Percentiles rank a stretch among this genome's conserved stretches.
Evolutionary conservation across 352 stramenopile species (phyloP).

Genomic region (Phytophthora gonapodyides): DNA sequence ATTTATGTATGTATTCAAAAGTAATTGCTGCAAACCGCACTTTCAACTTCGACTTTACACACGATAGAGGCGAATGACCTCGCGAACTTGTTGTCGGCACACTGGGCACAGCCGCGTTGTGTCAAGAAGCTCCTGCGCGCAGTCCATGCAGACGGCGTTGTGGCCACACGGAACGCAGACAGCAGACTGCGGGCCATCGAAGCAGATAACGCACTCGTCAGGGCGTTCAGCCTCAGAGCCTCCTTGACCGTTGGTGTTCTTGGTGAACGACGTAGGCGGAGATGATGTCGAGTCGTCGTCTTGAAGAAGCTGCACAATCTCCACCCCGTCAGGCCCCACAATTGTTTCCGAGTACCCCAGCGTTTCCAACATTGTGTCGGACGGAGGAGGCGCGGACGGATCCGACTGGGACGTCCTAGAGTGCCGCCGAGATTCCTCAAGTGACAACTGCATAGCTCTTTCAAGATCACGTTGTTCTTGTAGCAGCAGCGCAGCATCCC

Average conservation of each 20-base stretch:
- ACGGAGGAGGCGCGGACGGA: slow-evolving; percentile 38
- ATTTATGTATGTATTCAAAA: slow-evolving; percentile 11
- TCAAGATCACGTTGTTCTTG: slow-evolving; percentile 68
- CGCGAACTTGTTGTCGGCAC: slow-evolving; percentile 71
- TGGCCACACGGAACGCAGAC: slow-evolving; percentile 87
- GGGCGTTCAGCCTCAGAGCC: slow-evolving; percentile 10
- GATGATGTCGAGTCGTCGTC: slow-evolving; percentile 34
- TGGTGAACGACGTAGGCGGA: slow-evolving; percentile 18
- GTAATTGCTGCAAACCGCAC: slow-evolving; percentile 10
- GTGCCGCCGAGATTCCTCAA: slow-evolving; percentile 52
- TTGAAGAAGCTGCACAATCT: slow-evolving; percentile 73
- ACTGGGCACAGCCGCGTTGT: slow-evolving; percentile 73
- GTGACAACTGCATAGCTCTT: slow-evolving; percentile 57
- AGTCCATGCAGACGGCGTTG: slow-evolving; percentile 88
- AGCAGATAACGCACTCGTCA: slow-evolving; percentile 84
- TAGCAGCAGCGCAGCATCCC: slow-evolving; percentile 29
- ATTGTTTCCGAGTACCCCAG: slow-evolving; percentile 48
- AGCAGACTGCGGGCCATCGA: slow-evolving; percentile 72
- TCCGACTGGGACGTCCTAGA: slow-evolving; percentile 22
- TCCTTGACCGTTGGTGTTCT: slow-evolving; percentile 8
- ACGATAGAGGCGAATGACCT: slow-evolving; percentile 79
- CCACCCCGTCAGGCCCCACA: slow-evolving; percentile 69
- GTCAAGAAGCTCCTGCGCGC: slow-evolving; percentile 66
- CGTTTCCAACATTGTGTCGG: slow-evolving; percentile 42
- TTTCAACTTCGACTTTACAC: slow-evolving; percentile 41